A percentile compares a stretch with the other conserved stretches of the same genome.
Evolutionary conservation across 1,139 yeast species (phyloP).

Genomic region (Magnusiomyces suaveolens): DNA sequence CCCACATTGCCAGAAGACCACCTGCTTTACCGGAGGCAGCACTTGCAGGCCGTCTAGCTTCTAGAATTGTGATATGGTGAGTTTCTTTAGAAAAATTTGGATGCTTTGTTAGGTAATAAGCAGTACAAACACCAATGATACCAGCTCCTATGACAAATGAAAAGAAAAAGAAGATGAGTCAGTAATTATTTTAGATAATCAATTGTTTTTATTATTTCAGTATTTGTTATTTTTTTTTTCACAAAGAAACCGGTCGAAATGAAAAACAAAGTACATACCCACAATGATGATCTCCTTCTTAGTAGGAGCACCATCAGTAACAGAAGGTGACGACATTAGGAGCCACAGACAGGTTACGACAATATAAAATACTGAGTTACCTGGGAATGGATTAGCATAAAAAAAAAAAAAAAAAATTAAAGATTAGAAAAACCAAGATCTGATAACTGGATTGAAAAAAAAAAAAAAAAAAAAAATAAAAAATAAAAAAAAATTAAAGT

Average conservation of each 20-base stretch:
- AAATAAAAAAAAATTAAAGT: too few species aligned
- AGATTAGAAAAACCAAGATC: too few species aligned
- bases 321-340: constrained; percentile 1
- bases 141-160: constrained; percentile 58
- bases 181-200: too few species aligned
- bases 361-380: too few species aligned
- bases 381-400: too few species aligned
- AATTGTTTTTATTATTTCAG: too few species aligned
- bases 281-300: constrained; percentile 34
- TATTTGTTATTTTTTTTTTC: too few species aligned
- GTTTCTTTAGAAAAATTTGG: constrained; percentile 63
- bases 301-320: background rate
- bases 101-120: constrained; percentile 77
- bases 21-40: constrained; percentile 99
- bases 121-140: constrained; percentile 90
- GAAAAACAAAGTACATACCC: constrained; percentile 21
- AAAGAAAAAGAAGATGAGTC: background rate
- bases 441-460: too few species aligned
- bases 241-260: background rate
- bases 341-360: background rate
- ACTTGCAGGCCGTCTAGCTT: constrained; percentile 87
- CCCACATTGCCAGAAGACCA: constrained; percentile 89
- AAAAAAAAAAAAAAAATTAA: too few species aligned
- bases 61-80: constrained; percentile 79
- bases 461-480: too few species aligned